phyloP scores from a whole-genome alignment of 306 rosid species.

The barrel medic (Medicago truncatula) region MtrunA17r5.0-ANR NC_053042.1:17741501-17742000 shows the following conservation, averaged over 20 bases:
- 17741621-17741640: constrained; percentile 7
- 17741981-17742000: constrained; percentile 35
- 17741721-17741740: constrained; percentile 20
- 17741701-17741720: constrained; percentile 21
- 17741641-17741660: constrained; percentile 33
- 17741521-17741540: constrained; percentile 22
- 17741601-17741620: not conserved
- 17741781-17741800: constrained; percentile 21
- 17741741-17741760: constrained; percentile 34
- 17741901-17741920: constrained; percentile 44
- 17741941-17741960: constrained; percentile 19
- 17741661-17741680: constrained; percentile 45
- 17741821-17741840: not conserved
- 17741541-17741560: constrained; percentile 21
- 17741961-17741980: constrained; percentile 37
- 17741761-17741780: constrained; percentile 45
- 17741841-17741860: not conserved
- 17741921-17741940: constrained; percentile 8
- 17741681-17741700: constrained; percentile 47
- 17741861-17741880: constrained; percentile 30
- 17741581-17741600: not conserved
- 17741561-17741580: not conserved
- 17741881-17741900: constrained; percentile 42
- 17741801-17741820: not conserved
- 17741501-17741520: constrained; percentile 30